Evolutionary conservation across 768 basidiomycete genomes (phyloP), one percentile per base, ranked within the genome.

Genomic region (Astraeus odoratus): DNA sequence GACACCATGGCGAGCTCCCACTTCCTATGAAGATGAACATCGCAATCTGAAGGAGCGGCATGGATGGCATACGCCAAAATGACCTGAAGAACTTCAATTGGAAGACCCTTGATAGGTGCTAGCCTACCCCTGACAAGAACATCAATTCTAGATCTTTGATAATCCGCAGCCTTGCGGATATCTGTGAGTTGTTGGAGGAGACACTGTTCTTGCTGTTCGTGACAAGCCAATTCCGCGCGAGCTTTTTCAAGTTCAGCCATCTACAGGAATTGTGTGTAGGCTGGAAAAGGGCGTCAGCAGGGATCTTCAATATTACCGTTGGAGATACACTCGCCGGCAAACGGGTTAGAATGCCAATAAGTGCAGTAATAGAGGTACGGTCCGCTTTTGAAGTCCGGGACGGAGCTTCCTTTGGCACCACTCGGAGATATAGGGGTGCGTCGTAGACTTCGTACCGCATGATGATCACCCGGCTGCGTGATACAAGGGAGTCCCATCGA

Each of bases 11-110:
- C 20, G 13, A 38, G 19, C 9, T 23, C 37, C 10, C 22, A 23
- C 37, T 38, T 38, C 20, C 37, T 31, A 31, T 31, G 10, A 31
- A 31, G 30, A 12, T 31, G 30, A n/a, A 31, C 3, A n/a, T 31
- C 10, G 30, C 30, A 31, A 78, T n/a, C 30, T 13, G n/a, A 10
- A 10, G 30, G 30, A 4, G 30, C 70, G 0, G 57, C 65, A 8
- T 74, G 65, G 16, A 74, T 70, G 0, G 65, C 63, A 13, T 72
- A 33, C 16, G 39, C 42, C 2, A 22, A 10, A 39, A 41, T 31
- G 12, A 5, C 30, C 30, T 13, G 10, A 4, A 31, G 10, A 10
- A 31, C 12, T n/a, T 31, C 30, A 3, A n/a, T 31, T 10, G 30
- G 30, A 4, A 31, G 10, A 12, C 30, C 12, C 12, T 12, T 31